phyloP scores from a whole-genome alignment of 2,329 filamentous ascomycete species.

The Cladosporium oxysporum region DNA sequence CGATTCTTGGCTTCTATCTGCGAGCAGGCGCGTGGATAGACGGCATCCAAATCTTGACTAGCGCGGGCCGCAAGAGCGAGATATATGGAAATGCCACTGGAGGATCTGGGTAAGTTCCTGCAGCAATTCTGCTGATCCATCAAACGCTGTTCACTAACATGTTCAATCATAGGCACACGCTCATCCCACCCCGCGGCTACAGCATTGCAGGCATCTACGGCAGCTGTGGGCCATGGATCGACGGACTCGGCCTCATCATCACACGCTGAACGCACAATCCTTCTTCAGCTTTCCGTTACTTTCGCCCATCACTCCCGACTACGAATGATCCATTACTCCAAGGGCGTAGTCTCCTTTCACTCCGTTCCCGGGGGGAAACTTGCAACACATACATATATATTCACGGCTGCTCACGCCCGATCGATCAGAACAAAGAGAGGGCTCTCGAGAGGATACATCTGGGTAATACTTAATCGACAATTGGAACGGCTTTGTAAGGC shows the following conservation, averaged over 20 bases:
- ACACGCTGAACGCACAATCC: constrained; percentile 54
- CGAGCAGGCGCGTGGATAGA: constrained; percentile 82
- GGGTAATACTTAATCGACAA: background rate
- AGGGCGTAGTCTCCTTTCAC: background rate
- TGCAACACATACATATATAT: background rate
- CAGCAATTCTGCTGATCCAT: background rate
- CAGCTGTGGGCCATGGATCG: constrained; percentile 76
- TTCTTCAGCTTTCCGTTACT: background rate
- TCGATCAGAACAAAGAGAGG: background rate
- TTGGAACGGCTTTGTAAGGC: background rate
- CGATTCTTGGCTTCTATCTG: constrained; percentile 81
- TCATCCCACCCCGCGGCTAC: constrained; percentile 88
- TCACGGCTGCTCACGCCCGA: background rate
- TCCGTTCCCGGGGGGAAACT: background rate
- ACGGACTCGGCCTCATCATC: constrained; percentile 82
- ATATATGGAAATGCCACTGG: constrained; percentile 80
- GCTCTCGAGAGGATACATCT: background rate
- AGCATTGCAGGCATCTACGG: constrained; percentile 85
- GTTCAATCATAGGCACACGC: constrained; percentile 64
- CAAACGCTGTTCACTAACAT: constrained; percentile 30
- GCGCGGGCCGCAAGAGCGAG: constrained; percentile 78
- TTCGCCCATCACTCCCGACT: background rate
- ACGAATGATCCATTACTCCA: background rate
- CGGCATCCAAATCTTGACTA: constrained; percentile 87
- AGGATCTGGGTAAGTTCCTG: constrained; percentile 72